Evolutionary conservation across 1,139 yeast species (phyloP).

Genomic region (Candida mesenterica): DNA sequence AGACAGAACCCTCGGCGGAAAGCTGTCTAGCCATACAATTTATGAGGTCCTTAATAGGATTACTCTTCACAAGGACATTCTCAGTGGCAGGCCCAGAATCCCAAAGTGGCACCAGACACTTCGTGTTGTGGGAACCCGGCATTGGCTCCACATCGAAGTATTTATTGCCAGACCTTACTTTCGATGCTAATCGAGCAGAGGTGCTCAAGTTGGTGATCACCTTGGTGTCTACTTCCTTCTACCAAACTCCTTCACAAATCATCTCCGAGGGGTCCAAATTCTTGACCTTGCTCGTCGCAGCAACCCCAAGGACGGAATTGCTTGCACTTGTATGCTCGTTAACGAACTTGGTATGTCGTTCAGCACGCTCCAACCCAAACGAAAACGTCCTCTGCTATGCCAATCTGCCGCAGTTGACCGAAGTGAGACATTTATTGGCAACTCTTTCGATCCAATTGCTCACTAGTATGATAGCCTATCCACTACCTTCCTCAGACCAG

Average conservation of each 20-base stretch:
- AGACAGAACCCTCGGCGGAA: not conserved
- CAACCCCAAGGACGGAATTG: slow-evolving; percentile 47
- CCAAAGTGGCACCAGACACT: not conserved
- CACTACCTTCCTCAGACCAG: slow-evolving; percentile 44
- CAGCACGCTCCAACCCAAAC: slow-evolving; percentile 20
- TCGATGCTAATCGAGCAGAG: slow-evolving; percentile 69
- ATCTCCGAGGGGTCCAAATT: slow-evolving; percentile 56
- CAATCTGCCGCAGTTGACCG: slow-evolving; percentile 27
- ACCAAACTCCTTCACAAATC: slow-evolving; percentile 44
- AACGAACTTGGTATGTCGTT: slow-evolving; percentile 55
- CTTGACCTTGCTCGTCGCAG: slow-evolving; percentile 55
- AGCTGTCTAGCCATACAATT: not conserved
- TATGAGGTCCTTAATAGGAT: slow-evolving; percentile 5
- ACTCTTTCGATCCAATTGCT: slow-evolving; percentile 63
- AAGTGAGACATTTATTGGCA: slow-evolving; percentile 53
- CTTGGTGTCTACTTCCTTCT: slow-evolving; percentile 64
- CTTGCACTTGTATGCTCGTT: slow-evolving; percentile 66
- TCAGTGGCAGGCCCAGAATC: slow-evolving; percentile 1
- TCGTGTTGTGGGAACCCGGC: slow-evolving; percentile 72
- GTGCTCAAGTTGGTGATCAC: slow-evolving; percentile 60
- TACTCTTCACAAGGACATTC: slow-evolving; percentile 4
- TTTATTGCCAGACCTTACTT: slow-evolving; percentile 41
- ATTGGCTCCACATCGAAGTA: slow-evolving; percentile 51
- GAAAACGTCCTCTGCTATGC: slow-evolving; percentile 28
- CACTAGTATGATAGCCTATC: slow-evolving; percentile 60